Percentiles rank a stretch among this genome's conserved stretches.
phyloP scores from a whole-genome alignment of 2,329 filamentous ascomycete species.

The Hypoxylon sp. region DNA sequence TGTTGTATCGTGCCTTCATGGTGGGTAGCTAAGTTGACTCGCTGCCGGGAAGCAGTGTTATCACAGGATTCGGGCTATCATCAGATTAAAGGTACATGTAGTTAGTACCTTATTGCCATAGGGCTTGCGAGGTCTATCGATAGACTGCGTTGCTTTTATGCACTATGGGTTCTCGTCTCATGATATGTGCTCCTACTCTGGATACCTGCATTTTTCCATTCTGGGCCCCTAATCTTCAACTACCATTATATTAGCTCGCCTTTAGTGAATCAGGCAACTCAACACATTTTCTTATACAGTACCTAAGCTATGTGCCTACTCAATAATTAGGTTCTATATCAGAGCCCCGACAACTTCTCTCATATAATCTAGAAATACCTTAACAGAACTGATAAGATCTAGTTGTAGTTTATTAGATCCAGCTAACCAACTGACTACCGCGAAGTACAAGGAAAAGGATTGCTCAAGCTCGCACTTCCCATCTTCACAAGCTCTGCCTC shows the following conservation, averaged over 20 bases:
- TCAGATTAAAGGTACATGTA: neutral
- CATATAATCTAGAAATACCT: neutral
- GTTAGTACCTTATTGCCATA: neutral
- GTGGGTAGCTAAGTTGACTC: neutral
- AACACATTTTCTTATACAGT: too few species aligned
- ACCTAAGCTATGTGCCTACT: too few species aligned
- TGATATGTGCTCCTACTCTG: neutral
- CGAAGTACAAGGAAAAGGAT: neutral
- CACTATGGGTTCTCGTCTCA: neutral
- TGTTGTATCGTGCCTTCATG: neutral
- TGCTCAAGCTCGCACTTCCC: neutral
- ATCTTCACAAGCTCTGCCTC: neutral
- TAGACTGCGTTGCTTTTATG: conserved; percentile 8
- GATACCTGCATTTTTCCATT: neutral
- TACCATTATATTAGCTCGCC: neutral
- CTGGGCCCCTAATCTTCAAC: too few species aligned
- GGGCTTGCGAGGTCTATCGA: neutral
- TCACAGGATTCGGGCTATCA: neutral
- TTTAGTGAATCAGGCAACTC: neutral
- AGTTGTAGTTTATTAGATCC: neutral
- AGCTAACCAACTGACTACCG: neutral
- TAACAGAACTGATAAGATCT: neutral
- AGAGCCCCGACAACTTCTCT: too few species aligned
- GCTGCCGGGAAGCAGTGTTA: neutral
- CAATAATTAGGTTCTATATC: too few species aligned